These are phyloP conservation scores for Leccinum obscurum DNA, from an alignment of 768 basidiomycete genomes.

Conservation along the genomic window DNA sequence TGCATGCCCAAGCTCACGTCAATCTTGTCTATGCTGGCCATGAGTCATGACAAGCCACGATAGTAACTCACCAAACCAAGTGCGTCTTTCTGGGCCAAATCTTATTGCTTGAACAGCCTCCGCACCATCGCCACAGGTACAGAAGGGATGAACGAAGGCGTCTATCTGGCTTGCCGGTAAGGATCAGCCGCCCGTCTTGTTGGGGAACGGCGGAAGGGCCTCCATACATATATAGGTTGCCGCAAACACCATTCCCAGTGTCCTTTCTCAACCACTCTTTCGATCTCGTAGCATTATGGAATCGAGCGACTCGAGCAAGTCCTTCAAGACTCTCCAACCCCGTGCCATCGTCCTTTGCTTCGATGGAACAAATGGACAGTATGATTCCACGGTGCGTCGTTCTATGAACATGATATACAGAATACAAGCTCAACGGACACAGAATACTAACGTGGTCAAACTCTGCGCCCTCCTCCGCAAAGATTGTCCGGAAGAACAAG, in stretches of 20 bases:
- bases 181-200: neutral
- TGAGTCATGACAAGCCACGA: neutral
- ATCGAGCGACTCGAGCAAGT: neutral
- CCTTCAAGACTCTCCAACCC: slow-evolving; percentile 12
- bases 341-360: slow-evolving; percentile 65
- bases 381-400: slow-evolving; percentile 43
- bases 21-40: neutral
- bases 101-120: neutral
- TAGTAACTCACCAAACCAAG: neutral
- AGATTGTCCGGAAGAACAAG: slow-evolving; percentile 48
- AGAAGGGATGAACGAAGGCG: neutral
- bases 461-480: slow-evolving; percentile 69
- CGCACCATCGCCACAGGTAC: neutral
- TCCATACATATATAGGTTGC: no score
- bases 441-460: slow-evolving; percentile 72
- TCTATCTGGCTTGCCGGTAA: neutral
- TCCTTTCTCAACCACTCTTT: neutral
- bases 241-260: neutral
- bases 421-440: neutral
- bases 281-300: slow-evolving; percentile 15
- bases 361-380: slow-evolving; percentile 64
- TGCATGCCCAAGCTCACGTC: neutral
- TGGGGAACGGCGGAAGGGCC: slow-evolving; percentile 7
- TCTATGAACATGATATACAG: neutral
- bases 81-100: neutral